These are phyloP conservation scores for Vitis hybrid DNA, from an alignment of 177 flowering plant species.

Conservation along the genomic window DNA sequence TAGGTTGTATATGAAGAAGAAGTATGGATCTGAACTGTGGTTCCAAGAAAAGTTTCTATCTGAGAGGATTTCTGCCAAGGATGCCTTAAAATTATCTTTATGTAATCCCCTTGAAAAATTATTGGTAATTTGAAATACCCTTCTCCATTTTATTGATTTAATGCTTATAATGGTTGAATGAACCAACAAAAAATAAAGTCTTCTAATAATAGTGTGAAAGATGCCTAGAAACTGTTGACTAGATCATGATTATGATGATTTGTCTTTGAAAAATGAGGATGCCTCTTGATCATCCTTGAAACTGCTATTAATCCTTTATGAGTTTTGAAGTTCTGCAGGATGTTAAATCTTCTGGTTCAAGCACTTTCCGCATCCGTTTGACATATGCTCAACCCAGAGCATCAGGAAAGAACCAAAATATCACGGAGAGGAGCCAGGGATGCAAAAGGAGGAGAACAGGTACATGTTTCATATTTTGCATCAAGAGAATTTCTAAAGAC, in stretches of 20 bases:
- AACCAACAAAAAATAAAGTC: not conserved
- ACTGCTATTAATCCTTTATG: conserved; percentile 6
- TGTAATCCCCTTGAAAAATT: conserved; percentile 48
- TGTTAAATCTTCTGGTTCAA: conserved; percentile 35
- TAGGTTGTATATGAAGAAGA: conserved; percentile 65
- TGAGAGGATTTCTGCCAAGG: conserved; percentile 52
- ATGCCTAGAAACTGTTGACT: not conserved
- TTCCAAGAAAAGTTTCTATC: conserved; percentile 38
- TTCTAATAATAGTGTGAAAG: not conserved
- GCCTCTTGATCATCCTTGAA: not conserved
- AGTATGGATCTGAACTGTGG: conserved; percentile 70
- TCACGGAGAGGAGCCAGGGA: conserved; percentile 26
- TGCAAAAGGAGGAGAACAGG: conserved; percentile 73
- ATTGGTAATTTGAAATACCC: conserved; percentile 43
- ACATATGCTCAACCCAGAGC: conserved; percentile 47
- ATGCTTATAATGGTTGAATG: not conserved
- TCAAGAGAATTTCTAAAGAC: not conserved
- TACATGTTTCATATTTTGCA: conserved; percentile 14
- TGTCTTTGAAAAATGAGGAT: not conserved
- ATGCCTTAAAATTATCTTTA: conserved; percentile 61
- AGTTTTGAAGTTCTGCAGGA: conserved; percentile 51
- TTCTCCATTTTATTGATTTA: conserved; percentile 2
- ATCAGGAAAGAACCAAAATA: conserved; percentile 24
- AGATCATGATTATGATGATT: not conserved
- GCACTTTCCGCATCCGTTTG: conserved; percentile 69